These are phyloP conservation scores for Cutaneotrichosporon sp. DNA, from an alignment of 1,284 basidiomycete species.

Conservation along the genomic window DNA sequence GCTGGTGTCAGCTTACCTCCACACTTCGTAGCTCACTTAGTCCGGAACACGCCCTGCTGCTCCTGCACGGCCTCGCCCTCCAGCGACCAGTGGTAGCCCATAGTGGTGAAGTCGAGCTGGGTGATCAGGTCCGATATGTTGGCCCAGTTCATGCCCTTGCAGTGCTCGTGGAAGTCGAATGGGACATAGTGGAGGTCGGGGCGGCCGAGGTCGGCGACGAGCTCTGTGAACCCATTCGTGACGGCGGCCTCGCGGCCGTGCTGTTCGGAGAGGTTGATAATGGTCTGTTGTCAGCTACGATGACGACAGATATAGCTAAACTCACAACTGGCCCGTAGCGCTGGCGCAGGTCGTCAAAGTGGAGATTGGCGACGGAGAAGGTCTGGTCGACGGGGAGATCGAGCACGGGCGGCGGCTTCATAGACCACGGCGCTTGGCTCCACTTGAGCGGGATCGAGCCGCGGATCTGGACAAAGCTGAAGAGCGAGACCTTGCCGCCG, in stretches of 20 bases:
- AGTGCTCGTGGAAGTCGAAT: conserved; percentile 91
- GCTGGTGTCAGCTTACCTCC: conserved; percentile 59
- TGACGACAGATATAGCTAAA: neutral
- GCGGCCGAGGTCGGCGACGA: conserved; percentile 61
- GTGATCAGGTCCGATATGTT: conserved; percentile 79
- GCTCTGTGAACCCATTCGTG: conserved; percentile 74
- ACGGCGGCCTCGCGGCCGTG: conserved; percentile 82
- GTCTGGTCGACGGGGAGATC: conserved; percentile 76
- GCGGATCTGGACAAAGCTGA: conserved; percentile 83
- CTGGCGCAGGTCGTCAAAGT: conserved; percentile 69
- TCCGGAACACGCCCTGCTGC: conserved; percentile 79
- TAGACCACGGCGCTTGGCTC: conserved; percentile 68
- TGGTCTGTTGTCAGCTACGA: conserved; percentile 59
- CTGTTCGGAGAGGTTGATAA: conserved; percentile 88
- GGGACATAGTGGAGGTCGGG: conserved; percentile 65
- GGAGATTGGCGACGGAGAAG: conserved; percentile 67
- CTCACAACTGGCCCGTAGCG: conserved; percentile 75
- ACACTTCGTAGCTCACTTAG: conserved; percentile 50
- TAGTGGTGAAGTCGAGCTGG: conserved; percentile 72
- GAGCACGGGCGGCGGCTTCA: conserved; percentile 85
- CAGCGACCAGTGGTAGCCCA: conserved; percentile 88
- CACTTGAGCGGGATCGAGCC: conserved; percentile 90
- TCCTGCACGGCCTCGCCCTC: conserved; percentile 69
- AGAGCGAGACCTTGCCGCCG: conserved; percentile 70
- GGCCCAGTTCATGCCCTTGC: conserved; percentile 64